Evolutionary conservation across 73 alveolate genomes (phyloP).

Genomic region (Paramecium biaurelia): DNA sequence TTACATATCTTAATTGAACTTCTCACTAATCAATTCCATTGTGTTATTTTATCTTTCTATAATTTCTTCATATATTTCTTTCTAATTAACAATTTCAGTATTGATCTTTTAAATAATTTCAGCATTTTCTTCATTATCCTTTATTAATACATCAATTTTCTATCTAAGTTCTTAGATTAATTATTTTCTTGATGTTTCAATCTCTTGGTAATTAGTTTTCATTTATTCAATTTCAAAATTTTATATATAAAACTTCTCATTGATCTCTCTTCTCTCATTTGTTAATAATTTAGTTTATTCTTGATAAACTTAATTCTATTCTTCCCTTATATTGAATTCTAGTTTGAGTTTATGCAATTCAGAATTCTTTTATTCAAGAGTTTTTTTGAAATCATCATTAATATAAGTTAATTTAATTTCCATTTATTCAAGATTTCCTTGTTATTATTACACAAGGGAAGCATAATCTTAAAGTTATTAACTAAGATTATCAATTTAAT

Average conservation of each 20-base stretch:
- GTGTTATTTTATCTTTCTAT: conserved; percentile 12
- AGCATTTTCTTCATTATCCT: conserved; percentile 29
- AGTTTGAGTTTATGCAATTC: not conserved
- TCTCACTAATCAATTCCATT: conserved; percentile 6
- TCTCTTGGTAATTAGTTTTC: not conserved
- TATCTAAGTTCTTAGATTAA: conserved; percentile 10
- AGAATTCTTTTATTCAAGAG: not conserved
- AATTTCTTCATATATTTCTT: conserved; percentile 6
- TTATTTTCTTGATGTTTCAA: conserved; percentile 27
- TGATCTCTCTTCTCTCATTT: conserved; percentile 41
- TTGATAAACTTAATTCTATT: not conserved
- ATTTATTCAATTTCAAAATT: conserved; percentile 11
- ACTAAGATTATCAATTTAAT: not conserved
- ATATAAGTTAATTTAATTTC: not conserved
- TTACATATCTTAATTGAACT: not conserved
- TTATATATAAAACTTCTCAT: conserved; percentile 15
- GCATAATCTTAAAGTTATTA: not conserved
- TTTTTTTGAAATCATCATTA: conserved; percentile 13
- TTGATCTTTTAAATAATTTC: not conserved
- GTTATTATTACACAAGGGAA: not conserved
- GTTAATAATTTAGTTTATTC: conserved; percentile 12
- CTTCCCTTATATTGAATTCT: not conserved
- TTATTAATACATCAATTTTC: not conserved
- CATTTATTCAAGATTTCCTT: not conserved
- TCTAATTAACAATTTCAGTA: not conserved